Base-by-base conservation (phyloP, 768 basidiomycete genomes). In the Clathrus columnatus region DNA sequence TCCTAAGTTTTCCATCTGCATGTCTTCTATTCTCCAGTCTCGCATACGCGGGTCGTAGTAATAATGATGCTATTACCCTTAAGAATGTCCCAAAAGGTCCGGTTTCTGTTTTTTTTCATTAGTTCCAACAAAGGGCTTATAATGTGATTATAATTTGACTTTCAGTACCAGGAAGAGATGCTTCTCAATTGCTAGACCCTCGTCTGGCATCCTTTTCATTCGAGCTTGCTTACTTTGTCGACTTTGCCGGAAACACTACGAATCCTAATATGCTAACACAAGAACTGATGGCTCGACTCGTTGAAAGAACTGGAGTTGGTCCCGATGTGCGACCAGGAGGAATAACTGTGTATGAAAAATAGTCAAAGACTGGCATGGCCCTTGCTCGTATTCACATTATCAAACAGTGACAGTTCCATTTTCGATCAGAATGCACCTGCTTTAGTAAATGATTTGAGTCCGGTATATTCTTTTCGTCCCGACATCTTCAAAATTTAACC, bases 301-400 rank as follows among this genome's bases (percentile, higher is more conserved):
- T 61, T 2, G 60, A 64, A 4, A 48, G 66, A 26, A 65, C 68
- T 7, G 68, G 67, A 14, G 63, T 62, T 0, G 63, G 63, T 4
- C 65, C 67, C 4, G 64, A 63, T 27, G 36, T 64, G 17, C 60
- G 68, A 10, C 68, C 68, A 10, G 67, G 68, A 21, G 68, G 68
- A 7, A 67, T 68, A 21, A 65, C 68, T 2, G 62, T 65, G 63
- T 63, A 44, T 4, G 58, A 43, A 11, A 3, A 20, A n/a, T 10
- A 6, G 46, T 42, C 14, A 23, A 47, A 23, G 20, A 23, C 45
- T 46, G 14, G 14, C 41, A 11, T 18, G 18, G 7, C 27, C 27
- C 50, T 17, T 30, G 23, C 10, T 16, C 32, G 26, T 28, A 30
- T 5, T 36, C 23, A 4, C 24, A 48, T 17, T 20, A 5, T 28